Evolutionary conservation across 306 rosid species (phyloP), one percentile per base, ranked within the genome.

Genomic region (Corylus heterophylla): DNA sequence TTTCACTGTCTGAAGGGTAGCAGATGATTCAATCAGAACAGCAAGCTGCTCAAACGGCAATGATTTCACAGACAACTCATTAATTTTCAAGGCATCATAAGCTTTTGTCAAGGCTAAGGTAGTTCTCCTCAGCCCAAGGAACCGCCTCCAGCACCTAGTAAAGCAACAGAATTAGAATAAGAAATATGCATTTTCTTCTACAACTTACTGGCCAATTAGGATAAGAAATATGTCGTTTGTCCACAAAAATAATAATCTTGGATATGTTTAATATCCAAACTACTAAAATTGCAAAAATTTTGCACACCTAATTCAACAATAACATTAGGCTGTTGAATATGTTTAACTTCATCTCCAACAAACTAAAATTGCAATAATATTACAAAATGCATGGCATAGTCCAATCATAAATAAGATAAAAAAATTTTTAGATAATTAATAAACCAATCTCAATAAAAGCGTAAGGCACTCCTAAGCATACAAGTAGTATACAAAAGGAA

Each of bases 11-110:
- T 87, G 92, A 70, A 93, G 96, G 45, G 98, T 91, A 79, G 91
- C 81, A 77, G 83, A 67, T 50, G 99, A 90, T 82, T 90, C 99
- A 80, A 95, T 91, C 80, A 84, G 92, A 87, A 83, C 79, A 50
- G 98, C 94, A 50, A 95, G 91, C 87, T 90, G 88, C 80, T 95
- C 99, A 81, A 95, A 95, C 0, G 97, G 94, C 94, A 95, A 83
- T n/a, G 90, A 85, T 88, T 87, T 91, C 50, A 90, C 92, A 51
- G 87, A 85, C 69, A 82, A 87, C 81, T 83, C 92, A 75, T 89
- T 90, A 67, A 95, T 89, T 78, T 92, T 90, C 67, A 92, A 76
- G 63, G 82, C 63, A n/a, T 86, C 90, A 78, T 87, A 93, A 74
- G 92, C 87, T 83, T 82, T 92, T 73, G 92, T 82, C 91, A 95